Base-by-base conservation (phyloP, 2,329 filamentous ascomycete genomes). In the Diaporthe sp. region DNA sequence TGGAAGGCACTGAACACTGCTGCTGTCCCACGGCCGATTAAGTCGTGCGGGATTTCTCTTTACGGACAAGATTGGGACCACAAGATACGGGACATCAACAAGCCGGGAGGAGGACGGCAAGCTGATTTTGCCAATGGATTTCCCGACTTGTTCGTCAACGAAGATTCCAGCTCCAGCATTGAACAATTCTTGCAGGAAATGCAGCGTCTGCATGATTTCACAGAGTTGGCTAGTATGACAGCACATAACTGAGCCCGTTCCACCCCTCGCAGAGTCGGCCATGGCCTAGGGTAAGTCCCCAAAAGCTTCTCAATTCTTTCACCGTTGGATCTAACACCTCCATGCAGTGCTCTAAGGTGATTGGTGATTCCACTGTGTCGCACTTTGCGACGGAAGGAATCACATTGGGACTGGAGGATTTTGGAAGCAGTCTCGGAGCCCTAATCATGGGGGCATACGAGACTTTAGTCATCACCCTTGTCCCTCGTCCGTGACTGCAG, bases 31-130 rank as follows among this genome's bases (percentile, higher is more conserved):
- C 55, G 17, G 31, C 75, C 76, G 5, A 60, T 37, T 8, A 57
- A 77, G 44, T 68, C 78, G 79, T 65, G 58, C 22, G 49, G 78
- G 71, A 13, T 81, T 75, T 71, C 57, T n/a, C 65, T 77, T 8
- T 71, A 74, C 9, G 55, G 72, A n/a, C 42, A 70, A 4, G 53
- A 67, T 4, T 78, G 78, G 20, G 76, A 75, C 10, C 76, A 78
- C 6, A 80, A 82, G 58, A 79, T 83, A n/a, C 39, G 31, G 28
- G 25, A 73, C 17, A 31, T 77, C 37, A 73, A 73, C 22, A 65
- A 57, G 3, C 44, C 47, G 5, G 71, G 65, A 28, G 34, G 28
- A 65, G 58, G 37, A 25, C 71, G 20, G 63, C 65, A 61, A 25
- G 57, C 47, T 13, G 61, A 71, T 4, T 77, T 77, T 22, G 57